These are phyloP conservation scores for Dalbergia cochinchinensis DNA, from an alignment of 306 rosid species.

Conservation along the genomic window DNA sequence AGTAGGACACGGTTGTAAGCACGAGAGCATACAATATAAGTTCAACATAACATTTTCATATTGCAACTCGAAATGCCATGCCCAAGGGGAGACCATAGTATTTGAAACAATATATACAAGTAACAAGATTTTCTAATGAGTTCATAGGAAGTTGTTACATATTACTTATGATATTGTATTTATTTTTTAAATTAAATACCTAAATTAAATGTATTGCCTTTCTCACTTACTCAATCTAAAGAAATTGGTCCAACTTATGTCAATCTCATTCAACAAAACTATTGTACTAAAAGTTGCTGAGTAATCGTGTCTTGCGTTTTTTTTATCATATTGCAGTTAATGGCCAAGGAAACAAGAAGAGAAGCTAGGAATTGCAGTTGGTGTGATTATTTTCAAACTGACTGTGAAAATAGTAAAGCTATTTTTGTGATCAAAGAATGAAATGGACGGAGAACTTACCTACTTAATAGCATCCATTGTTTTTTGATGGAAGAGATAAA, in stretches of 20 bases:
- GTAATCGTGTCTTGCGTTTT: background rate
- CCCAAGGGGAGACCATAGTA: background rate
- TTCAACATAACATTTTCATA: background rate
- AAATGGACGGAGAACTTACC: too few species aligned
- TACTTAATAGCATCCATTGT: too few species aligned
- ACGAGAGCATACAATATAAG: too few species aligned
- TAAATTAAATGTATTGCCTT: background rate
- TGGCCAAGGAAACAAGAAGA: conserved; percentile 29
- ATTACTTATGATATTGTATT: background rate
- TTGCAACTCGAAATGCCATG: background rate
- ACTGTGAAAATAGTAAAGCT: too few species aligned
- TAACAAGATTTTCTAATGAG: background rate
- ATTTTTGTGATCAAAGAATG: too few species aligned
- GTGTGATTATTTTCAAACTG: conserved; percentile 20
- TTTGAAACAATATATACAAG: background rate
- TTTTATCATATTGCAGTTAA: background rate
- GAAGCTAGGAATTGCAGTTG: conserved; percentile 6
- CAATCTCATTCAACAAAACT: background rate
- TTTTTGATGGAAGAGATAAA: too few species aligned
- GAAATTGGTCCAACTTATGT: background rate
- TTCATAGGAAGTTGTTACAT: too few species aligned
- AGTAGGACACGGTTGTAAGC: background rate
- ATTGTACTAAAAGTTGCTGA: background rate
- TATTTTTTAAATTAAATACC: background rate
- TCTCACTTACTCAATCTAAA: background rate